Evolutionary conservation across 805 yeast genomes (phyloP), one percentile per base, ranked within the genome.

Genomic region (Myxozyma kluyveri): DNA sequence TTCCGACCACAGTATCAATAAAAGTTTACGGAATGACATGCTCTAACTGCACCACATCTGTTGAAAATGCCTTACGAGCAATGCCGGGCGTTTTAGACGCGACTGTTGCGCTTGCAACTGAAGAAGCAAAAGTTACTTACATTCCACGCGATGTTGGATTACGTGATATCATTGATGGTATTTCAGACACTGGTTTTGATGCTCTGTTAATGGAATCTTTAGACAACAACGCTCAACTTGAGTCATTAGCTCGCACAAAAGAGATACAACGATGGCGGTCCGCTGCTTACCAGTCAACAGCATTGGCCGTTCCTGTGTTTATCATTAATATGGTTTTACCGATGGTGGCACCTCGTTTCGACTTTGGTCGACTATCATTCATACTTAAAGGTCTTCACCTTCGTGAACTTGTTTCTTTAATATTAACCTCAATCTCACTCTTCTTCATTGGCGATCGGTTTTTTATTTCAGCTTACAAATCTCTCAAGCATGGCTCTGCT

Each of bases 251-350:
- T 1, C 81, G 86, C 60, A 74, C 78, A 6, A 80, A 82, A 60
- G 97, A 91, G 57, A 82, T 87, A 41, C 69, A 72, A 45, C 80
- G 76, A 62, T 93, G 96, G 95, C 77, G 75, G 52, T 57, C 66
- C 7, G 82, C 75, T 52, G 79, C 86, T 52, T 54, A 78, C 47
- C 74, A 69, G 45, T 67, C 89, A 4, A 62, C 82, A 2, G 21
- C 74, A 0, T 70, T 82, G 50, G 90, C 95, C 0, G 24, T 81
- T 0, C 89, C 96, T 0, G 78, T 88, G 4, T 26, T 65, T 71
- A 62, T 69, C 1, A 35, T 63, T 70, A 54, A 83, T 82, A 47
- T 65, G 69, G 66, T 60, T 58, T 54, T 66, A 19, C 62, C 61
- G 6, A 35, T 43, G 47, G 14, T 17, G 27, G 64, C 32, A 45